phyloP scores from a whole-genome alignment of 2,329 filamentous ascomycete species.

The Colletotrichum destructivum region DNA sequence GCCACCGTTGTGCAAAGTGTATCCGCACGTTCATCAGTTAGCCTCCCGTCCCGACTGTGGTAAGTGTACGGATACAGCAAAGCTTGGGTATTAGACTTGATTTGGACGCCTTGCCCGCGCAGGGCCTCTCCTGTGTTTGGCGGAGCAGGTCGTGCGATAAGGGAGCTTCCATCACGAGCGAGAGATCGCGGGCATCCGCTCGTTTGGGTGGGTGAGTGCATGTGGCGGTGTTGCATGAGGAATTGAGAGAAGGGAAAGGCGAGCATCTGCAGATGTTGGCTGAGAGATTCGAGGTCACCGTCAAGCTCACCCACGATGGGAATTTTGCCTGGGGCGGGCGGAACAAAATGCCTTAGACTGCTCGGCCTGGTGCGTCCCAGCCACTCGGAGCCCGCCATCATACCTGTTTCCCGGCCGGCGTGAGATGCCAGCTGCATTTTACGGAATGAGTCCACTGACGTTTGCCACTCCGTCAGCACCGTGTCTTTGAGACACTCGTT shows the following conservation, averaged over 20 bases:
- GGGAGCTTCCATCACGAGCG: neutral
- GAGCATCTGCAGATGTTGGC: neutral
- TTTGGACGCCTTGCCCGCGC: neutral
- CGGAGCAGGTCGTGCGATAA: neutral
- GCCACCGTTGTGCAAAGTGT: neutral
- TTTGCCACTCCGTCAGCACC: neutral
- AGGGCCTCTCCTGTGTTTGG: neutral
- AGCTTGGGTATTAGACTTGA: neutral
- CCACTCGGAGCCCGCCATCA: neutral
- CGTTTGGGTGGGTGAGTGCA: neutral
- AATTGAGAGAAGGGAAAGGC: neutral
- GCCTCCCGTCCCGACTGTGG: neutral
- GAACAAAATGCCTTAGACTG: neutral
- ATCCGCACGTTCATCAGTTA: neutral
- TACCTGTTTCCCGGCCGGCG: neutral
- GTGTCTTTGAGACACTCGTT: slow-evolving; percentile 1
- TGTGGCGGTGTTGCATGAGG: neutral
- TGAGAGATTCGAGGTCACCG: neutral
- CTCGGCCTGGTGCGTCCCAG: neutral
- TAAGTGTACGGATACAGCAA: neutral
- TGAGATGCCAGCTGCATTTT: neutral
- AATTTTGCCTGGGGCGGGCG: neutral
- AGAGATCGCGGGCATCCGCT: neutral
- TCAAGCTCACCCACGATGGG: neutral
- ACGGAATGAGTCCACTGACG: neutral